These are phyloP conservation scores for Odontarrhena argentea DNA, from an alignment of 345 rosid genomes.

Conservation along the genomic window DNA sequence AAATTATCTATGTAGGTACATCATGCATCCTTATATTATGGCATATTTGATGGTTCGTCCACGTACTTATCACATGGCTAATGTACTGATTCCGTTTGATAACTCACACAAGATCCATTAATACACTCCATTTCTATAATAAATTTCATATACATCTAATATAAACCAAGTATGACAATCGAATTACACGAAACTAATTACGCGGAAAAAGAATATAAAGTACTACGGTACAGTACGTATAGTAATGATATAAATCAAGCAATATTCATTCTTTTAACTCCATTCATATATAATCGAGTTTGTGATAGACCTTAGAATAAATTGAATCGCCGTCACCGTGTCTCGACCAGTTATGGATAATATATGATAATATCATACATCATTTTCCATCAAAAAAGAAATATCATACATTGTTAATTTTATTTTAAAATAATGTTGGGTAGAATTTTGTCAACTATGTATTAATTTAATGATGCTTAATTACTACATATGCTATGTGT, in stretches of 20 bases:
- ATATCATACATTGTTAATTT: too few species aligned
- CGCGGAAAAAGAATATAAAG: background rate
- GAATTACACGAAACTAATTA: background rate
- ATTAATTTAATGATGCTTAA: too few species aligned
- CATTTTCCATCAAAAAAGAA: too few species aligned
- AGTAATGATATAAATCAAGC: constrained; percentile 5
- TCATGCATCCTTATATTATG: constrained; percentile 39
- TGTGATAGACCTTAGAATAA: constrained; percentile 14
- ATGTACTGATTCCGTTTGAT: constrained; percentile 37
- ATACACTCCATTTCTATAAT: constrained; percentile 46
- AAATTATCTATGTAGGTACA: background rate
- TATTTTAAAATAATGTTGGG: too few species aligned
- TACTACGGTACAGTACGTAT: constrained; percentile 31
- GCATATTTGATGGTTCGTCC: constrained; percentile 51
- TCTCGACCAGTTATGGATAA: too few species aligned
- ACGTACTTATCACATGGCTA: constrained; percentile 58
- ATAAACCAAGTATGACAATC: constrained; percentile 5
- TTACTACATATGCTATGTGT: too few species aligned
- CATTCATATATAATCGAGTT: background rate
- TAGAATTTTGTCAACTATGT: too few species aligned
- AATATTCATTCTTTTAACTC: background rate
- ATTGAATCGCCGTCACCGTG: background rate
- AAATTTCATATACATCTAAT: background rate
- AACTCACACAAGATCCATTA: constrained; percentile 48
- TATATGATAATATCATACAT: too few species aligned